Base-by-base conservation (phyloP, 805 yeast species). In the Brettanomyces anomalus region DNA sequence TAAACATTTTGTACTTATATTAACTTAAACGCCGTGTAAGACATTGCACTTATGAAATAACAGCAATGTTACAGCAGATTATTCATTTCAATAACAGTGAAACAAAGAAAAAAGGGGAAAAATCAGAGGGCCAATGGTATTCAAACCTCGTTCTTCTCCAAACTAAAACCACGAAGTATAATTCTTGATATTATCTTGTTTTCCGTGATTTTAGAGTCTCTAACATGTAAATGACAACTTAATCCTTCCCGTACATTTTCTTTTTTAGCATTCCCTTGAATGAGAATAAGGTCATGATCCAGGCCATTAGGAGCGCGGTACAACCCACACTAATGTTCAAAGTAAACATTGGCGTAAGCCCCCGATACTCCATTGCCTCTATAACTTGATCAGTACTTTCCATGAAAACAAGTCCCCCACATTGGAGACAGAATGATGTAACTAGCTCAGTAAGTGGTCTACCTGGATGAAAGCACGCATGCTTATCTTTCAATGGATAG, bases 341-440 rank as follows among this genome's bases (percentile, higher is more conserved):
- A 1, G 93, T 85, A 64, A 93, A 90, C 97, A 93, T 89, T 41
- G 81, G 70, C 24, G 93, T 85, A 46, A 80, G 69, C 3, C 95
- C 95, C 53, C 88, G 72, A 61, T 79, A 86, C 52, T 85, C 86
- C 65, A 88, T 70, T 17, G 86, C 89, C 52, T 76, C 78, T 28
- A 93, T 78, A 5, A 85, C 77, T 52, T 93, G 94, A 56, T 85
- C 90, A 36, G 94, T 85, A 43, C 93, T 80, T 61, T 87, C 86
- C 89, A 89, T 87, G 60, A 93, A 93, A 21, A 93, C 80, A 48
- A 85, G 62, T 8, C 98, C 98, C 38, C 98, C 98, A 49, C 85
- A 74, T 11, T 93, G 60, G 46, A 93, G 70, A 47, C 88, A 76
- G 65, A 90, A 89, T 14, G 89, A 69, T 0, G 82, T 77, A 31